Conservation (phyloP, 495 filamentous ascomycete genomes). For the Saxophila tyrrhenica region DNA sequence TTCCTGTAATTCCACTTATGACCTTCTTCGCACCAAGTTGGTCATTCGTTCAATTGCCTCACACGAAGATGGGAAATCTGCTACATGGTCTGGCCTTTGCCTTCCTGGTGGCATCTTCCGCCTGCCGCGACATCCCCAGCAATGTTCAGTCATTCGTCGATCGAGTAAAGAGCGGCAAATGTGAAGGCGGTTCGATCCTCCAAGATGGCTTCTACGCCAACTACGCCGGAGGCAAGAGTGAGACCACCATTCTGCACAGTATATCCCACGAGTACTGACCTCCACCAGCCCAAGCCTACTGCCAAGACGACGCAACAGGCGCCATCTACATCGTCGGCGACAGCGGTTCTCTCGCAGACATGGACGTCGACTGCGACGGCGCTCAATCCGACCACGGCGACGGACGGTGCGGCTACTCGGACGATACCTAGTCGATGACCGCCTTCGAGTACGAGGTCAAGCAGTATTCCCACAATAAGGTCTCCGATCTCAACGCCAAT, state of each 20-base stretch:
- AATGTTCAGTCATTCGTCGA: neutral
- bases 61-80: neutral
- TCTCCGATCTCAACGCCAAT: conserved; percentile 44
- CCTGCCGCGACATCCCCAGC: neutral
- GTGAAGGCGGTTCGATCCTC: neutral
- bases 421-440: conserved; percentile 38
- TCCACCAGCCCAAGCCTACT: conserved; percentile 12
- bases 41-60: no score
- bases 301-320: conserved; percentile 12
- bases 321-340: conserved; percentile 9
- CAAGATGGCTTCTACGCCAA: neutral
- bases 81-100: neutral
- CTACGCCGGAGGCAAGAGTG: neutral
- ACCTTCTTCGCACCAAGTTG: no score
- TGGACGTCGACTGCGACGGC: conserved; percentile 63
- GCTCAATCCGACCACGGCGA: conserved; percentile 37
- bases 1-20: neutral
- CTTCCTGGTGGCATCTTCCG: neutral
- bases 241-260: neutral
- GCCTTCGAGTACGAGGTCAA: conserved; percentile 40
- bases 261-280: neutral
- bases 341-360: conserved; percentile 48
- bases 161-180: neutral
- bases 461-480: conserved; percentile 32
- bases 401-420: conserved; percentile 40